Evolutionary conservation across 768 basidiomycete genomes (phyloP).

Genomic region (Coprinopsis strossmayeri): DNA sequence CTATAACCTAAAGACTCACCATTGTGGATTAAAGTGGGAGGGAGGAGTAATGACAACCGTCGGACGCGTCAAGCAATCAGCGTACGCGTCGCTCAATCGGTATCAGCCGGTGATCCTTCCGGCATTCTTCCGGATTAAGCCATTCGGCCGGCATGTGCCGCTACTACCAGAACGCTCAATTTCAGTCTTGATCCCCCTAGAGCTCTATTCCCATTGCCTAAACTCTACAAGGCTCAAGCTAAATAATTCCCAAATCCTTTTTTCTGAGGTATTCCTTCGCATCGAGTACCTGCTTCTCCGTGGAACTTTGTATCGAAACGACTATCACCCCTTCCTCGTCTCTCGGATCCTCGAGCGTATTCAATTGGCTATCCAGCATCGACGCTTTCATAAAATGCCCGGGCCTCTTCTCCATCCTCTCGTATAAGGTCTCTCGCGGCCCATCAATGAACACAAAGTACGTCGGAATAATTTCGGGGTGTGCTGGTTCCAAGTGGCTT

Average conservation of each 20-base stretch:
- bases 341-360: conserved; percentile 61
- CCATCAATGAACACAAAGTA: conserved; percentile 82
- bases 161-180: too few relatives aligned
- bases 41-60: conserved; percentile 15
- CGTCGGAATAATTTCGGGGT: conserved; percentile 39
- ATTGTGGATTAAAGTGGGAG: conserved; percentile 30
- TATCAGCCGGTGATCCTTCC: neutral
- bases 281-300: conserved; percentile 46
- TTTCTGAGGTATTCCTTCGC: conserved; percentile 34
- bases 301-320: conserved; percentile 47
- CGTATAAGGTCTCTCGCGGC: conserved; percentile 42
- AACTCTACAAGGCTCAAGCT: too few relatives aligned
- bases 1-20: conserved; percentile 28
- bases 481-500: conserved; percentile 21
- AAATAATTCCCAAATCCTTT: too few relatives aligned
- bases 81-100: conserved; percentile 39
- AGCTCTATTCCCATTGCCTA: too few relatives aligned
- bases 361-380: conserved; percentile 79
- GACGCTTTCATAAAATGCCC: conserved; percentile 81
- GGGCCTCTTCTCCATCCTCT: conserved; percentile 55
- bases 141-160: too few relatives aligned
- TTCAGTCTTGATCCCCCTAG: too few relatives aligned
- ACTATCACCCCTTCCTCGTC: conserved; percentile 64
- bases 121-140: neutral
- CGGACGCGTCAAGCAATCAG: conserved; percentile 36